Conservation (phyloP, 2,329 filamentous ascomycete genomes). For the Colletotrichum plurivorum region DNA sequence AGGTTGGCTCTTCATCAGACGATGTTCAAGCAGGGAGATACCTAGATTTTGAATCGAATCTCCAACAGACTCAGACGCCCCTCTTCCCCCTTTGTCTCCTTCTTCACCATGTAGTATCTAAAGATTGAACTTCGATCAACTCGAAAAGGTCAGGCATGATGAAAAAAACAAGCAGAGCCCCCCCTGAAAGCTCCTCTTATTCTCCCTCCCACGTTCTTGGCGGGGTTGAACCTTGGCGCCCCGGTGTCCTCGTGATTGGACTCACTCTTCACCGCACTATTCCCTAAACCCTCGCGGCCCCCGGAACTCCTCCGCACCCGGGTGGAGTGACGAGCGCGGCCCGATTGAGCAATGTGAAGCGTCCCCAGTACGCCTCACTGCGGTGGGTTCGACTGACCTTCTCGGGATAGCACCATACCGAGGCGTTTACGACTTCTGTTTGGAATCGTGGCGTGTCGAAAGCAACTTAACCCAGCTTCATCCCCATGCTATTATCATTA, state of each 20-base stretch:
- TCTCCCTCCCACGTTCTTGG: not conserved
- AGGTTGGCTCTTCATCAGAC: no score
- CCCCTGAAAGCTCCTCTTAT: no score
- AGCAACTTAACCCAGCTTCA: constrained; percentile 1
- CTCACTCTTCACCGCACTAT: constrained; percentile 20
- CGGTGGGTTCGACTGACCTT: constrained; percentile 17
- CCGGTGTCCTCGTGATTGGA: constrained; percentile 6
- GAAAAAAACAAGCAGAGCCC: no score
- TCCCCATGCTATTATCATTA: not conserved
- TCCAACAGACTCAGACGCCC: no score
- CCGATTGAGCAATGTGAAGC: constrained; percentile 33
- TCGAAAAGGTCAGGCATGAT: no score
- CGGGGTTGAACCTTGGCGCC: constrained; percentile 5
- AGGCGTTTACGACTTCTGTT: constrained; percentile 32
- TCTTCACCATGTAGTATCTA: no score
- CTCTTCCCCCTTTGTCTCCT: no score
- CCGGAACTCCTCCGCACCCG: constrained; percentile 3
- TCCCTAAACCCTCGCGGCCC: not conserved
- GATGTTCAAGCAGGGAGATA: no score
- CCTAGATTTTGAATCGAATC: no score
- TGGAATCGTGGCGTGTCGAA: constrained; percentile 20
- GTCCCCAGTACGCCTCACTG: constrained; percentile 1
- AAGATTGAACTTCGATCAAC: no score
- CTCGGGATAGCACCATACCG: constrained; percentile 18
- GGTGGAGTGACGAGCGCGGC: constrained; percentile 14